Evolutionary conservation across 2,329 filamentous ascomycete species (phyloP).

Genomic region (Myriangium duriaei): DNA sequence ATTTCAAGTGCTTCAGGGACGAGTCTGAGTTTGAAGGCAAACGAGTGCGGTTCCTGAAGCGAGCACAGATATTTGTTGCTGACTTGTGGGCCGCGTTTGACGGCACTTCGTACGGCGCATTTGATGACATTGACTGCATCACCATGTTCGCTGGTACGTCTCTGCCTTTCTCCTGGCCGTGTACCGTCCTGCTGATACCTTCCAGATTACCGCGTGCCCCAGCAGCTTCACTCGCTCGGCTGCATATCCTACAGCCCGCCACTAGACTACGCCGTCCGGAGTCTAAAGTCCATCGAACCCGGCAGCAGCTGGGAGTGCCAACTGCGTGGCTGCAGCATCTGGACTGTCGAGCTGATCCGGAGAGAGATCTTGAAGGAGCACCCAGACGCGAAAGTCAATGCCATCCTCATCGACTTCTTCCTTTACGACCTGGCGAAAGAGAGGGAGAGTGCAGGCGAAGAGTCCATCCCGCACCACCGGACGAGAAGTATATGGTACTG

Average conservation of each 20-base stretch:
- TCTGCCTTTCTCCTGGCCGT: neutral
- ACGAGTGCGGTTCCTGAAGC: conserved; percentile 73
- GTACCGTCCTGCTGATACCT: conserved; percentile 2
- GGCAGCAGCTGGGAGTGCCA: conserved; percentile 76
- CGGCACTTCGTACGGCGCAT: conserved; percentile 64
- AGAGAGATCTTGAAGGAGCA: conserved; percentile 65
- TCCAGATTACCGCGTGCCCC: conserved; percentile 82
- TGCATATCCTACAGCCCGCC: conserved; percentile 76
- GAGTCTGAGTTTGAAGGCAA: conserved; percentile 63
- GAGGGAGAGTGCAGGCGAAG: conserved; percentile 45
- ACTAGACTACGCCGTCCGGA: conserved; percentile 57
- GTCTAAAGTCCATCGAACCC: conserved; percentile 51
- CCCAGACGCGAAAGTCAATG: conserved; percentile 61
- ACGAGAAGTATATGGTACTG: conserved; percentile 94
- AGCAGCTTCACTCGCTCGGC: conserved; percentile 74
- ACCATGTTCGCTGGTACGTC: conserved; percentile 77
- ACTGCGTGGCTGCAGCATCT: conserved; percentile 84
- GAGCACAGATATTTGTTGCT: conserved; percentile 90
- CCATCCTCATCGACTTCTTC: conserved; percentile 93
- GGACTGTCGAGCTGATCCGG: conserved; percentile 82
- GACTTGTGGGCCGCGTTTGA: conserved; percentile 96
- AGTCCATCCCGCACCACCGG: conserved; percentile 65
- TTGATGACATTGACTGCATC: conserved; percentile 83
- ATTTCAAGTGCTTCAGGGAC: conserved; percentile 80
- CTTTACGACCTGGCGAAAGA: conserved; percentile 91